Conservation (phyloP, 2,329 filamentous ascomycete species). For the Triangularia verruculosa region DNA sequence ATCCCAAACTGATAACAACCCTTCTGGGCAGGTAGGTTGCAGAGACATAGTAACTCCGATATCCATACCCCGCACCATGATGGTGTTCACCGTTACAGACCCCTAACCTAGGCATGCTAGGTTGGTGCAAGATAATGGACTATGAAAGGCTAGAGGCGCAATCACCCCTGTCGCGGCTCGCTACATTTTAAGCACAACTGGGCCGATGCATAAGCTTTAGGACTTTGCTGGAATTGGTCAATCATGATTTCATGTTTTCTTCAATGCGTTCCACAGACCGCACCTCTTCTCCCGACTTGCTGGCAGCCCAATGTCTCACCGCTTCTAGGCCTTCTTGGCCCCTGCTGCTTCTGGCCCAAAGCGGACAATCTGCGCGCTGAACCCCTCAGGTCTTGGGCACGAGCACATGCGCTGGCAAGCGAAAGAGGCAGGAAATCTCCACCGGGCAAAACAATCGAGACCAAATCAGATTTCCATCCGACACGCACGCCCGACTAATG, state of each 20-base stretch:
- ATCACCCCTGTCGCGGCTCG: not conserved
- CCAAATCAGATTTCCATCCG: not conserved
- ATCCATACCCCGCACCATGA: not conserved
- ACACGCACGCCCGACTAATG: not conserved
- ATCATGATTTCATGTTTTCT: not conserved
- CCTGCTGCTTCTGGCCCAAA: not conserved
- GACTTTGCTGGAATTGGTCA: not conserved
- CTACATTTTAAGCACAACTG: not conserved
- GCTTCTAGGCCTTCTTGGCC: not conserved
- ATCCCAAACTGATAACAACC: too few species aligned
- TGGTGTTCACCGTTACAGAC: not conserved
- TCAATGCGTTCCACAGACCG: not conserved
- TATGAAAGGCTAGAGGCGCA: not conserved
- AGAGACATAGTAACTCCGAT: not conserved
- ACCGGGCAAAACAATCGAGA: not conserved
- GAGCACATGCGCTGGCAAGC: not conserved
- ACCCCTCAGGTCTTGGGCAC: not conserved
- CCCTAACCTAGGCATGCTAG: not conserved
- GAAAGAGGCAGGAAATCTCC: not conserved
- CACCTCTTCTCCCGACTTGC: not conserved
- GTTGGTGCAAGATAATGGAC: not conserved
- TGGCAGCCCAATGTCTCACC: not conserved
- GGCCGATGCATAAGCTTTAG: not conserved
- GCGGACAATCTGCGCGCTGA: not conserved
- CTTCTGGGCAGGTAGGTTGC: too few species aligned